Base-by-base conservation (phyloP, 139 green algal genomes). In the Chlorella sp. region DNA sequence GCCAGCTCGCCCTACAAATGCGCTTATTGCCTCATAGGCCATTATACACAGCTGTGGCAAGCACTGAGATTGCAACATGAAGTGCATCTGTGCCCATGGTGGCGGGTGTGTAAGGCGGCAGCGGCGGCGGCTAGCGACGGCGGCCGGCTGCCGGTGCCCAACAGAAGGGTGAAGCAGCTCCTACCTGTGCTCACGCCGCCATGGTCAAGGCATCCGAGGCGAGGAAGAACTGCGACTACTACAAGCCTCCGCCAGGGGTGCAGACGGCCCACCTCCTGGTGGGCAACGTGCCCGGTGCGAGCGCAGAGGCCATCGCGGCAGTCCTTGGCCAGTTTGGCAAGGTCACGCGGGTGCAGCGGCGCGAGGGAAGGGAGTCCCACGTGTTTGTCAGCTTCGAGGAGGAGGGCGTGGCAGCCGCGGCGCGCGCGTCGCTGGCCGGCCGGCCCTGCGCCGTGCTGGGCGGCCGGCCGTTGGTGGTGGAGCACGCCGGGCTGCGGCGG, bases 191-290 rank as follows among this genome's bases (percentile, higher is more conserved):
- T n/a, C n/a, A n/a, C n/a, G n/a, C n/a, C n/a, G n/a, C n/a, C n/a
- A n/a, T n/a, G n/a, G n/a, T n/a, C n/a, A n/a, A n/a, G n/a, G n/a
- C n/a, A n/a, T n/a, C n/a, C n/a, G n/a, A n/a, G n/a, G n/a, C n/a
- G n/a, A n/a, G n/a, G n/a, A n/a, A n/a, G n/a, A n/a, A n/a, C n/a
- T n/a, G n/a, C n/a, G n/a, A n/a, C n/a, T n/a, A n/a, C n/a, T n/a
- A n/a, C n/a, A n/a, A n/a, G n/a, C n/a, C n/a, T n/a, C n/a, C n/a
- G n/a, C n/a, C n/a, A n/a, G n/a, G n/a, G n/a, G n/a, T n/a, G n/a
- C n/a, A n/a, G 21, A 91, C 79, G 0, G 29, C 73, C 1, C 77
- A 91, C 67, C 64, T 93, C 36, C 87, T 90, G 11, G 71, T 93
- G 8, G 88, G 79, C 60, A 93, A 93, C 64, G 82, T 86, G 0